phyloP scores from a whole-genome alignment of 2,329 filamentous ascomycete genomes.

The Hyphodiscus sp. region DNA sequence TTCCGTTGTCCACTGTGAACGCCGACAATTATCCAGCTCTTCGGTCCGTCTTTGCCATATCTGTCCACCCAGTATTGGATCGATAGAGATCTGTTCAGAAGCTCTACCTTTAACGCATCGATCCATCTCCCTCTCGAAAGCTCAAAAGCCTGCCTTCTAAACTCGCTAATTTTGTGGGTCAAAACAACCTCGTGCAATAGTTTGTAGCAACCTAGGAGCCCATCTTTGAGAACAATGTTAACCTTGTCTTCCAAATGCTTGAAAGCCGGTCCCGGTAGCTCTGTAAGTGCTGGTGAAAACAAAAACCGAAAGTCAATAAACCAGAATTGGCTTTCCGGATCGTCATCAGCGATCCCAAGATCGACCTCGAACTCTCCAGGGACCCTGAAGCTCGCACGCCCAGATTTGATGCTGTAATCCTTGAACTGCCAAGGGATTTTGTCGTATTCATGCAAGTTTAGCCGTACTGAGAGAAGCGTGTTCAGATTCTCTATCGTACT shows the following conservation, averaged over 20 bases:
- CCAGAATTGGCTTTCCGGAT: slow-evolving; percentile 77
- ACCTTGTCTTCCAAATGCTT: slow-evolving; percentile 61
- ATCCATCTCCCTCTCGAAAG: slow-evolving; percentile 70
- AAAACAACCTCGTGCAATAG: slow-evolving; percentile 83
- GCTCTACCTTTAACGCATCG: slow-evolving; percentile 69
- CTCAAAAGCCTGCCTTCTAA: slow-evolving; percentile 69
- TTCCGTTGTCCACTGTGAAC: slow-evolving; percentile 58
- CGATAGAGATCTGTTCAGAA: slow-evolving; percentile 72
- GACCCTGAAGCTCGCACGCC: slow-evolving; percentile 85
- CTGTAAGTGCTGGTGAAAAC: slow-evolving; percentile 62
- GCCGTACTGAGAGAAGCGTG: slow-evolving; percentile 70
- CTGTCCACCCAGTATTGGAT: slow-evolving; percentile 85
- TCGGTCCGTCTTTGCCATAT: slow-evolving; percentile 49
- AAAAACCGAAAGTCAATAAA: slow-evolving; percentile 87
- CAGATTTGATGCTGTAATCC: slow-evolving; percentile 71
- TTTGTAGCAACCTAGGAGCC: slow-evolving; percentile 74
- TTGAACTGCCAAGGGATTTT: slow-evolving; percentile 67
- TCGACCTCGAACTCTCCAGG: slow-evolving; percentile 86
- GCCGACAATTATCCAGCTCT: slow-evolving; percentile 89
- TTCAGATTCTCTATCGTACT: slow-evolving; percentile 76
- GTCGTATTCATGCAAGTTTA: slow-evolving; percentile 81
- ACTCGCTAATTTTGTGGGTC: slow-evolving; percentile 82
- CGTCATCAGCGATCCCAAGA: slow-evolving; percentile 82
- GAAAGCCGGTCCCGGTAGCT: slow-evolving; percentile 44
- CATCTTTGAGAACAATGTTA: slow-evolving; percentile 66